A percentile compares a stretch with the other conserved stretches of the same genome.
These are phyloP conservation scores for Aspergillus conjunctus DNA, from an alignment of 495 filamentous ascomycete species.

Conservation along the genomic window DNA sequence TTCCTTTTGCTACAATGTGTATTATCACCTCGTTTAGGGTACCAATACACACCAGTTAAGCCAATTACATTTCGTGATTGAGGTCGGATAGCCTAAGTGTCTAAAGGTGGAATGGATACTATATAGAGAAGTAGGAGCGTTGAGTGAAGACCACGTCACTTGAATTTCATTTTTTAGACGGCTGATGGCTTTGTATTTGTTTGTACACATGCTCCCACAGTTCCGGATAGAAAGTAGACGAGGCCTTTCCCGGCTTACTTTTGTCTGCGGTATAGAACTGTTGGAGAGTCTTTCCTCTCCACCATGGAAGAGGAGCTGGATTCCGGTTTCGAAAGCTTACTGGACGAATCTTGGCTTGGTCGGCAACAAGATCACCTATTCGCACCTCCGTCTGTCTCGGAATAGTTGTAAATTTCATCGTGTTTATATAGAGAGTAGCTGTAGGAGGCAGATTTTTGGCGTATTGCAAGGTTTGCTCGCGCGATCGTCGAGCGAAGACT, in stretches of 20 bases:
- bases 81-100: no score
- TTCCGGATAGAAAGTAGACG: conserved; percentile 46
- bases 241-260: conserved; percentile 38
- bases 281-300: conserved; percentile 29
- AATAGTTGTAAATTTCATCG: conserved; percentile 61
- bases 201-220: conserved; percentile 45
- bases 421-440: conserved; percentile 68
- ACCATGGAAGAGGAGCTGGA: conserved; percentile 38
- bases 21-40: no score
- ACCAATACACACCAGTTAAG: no score
- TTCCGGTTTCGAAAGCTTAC: conserved; percentile 45
- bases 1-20: no score
- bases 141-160: background rate
- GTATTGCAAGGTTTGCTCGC: conserved; percentile 67
- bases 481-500: conserved; percentile 66
- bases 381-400: conserved; percentile 43
- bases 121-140: no score
- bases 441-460: conserved; percentile 60
- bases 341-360: conserved; percentile 36
- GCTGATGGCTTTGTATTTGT: conserved; percentile 35
- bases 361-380: conserved; percentile 41
- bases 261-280: conserved; percentile 41
- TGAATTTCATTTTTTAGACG: conserved; percentile 8
- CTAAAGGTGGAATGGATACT: no score
- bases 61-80: no score